phyloP scores from a whole-genome alignment of 352 stramenopile species.

The Globisporangium alternatum region DNA sequence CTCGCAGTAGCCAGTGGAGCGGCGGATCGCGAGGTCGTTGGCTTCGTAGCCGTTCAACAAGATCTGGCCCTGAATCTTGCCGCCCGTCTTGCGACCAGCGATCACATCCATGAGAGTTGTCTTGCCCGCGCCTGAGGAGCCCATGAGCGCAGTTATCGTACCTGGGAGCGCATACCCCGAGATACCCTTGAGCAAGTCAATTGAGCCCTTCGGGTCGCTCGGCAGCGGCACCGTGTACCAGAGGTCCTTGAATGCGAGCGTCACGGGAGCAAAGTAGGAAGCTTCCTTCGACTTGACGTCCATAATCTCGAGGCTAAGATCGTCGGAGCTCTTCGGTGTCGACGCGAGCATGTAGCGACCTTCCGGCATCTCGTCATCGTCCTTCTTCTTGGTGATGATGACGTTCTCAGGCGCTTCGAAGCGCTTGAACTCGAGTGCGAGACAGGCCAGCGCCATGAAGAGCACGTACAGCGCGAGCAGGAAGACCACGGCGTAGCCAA shows the following conservation, averaged over 20 bases:
- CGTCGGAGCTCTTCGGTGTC: background rate
- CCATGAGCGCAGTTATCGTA: conserved; percentile 34
- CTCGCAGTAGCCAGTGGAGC: conserved; percentile 48
- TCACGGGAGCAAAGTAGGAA: background rate
- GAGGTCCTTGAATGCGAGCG: background rate
- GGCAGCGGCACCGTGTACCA: conserved; percentile 19
- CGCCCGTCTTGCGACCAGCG: conserved; percentile 72
- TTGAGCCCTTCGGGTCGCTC: conserved; percentile 19
- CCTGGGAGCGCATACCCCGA: conserved; percentile 23
- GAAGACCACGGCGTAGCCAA: conserved; percentile 10
- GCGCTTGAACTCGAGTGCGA: background rate
- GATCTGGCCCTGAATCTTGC: conserved; percentile 64
- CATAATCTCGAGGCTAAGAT: background rate
- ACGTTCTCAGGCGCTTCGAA: background rate
- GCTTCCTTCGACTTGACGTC: background rate
- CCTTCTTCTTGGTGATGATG: background rate
- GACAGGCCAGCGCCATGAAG: background rate
- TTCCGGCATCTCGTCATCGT: no score
- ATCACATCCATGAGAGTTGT: conserved; percentile 90
- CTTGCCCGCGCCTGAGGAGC: conserved; percentile 55
- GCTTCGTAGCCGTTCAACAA: conserved; percentile 47
- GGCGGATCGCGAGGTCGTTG: background rate
- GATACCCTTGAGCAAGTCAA: conserved; percentile 22
- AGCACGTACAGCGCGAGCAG: conserved; percentile 19
- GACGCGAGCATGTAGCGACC: background rate